These are phyloP conservation scores for Colletotrichum endophyticum DNA, from an alignment of 2,329 filamentous ascomycete genomes.

Conservation along the genomic window DNA sequence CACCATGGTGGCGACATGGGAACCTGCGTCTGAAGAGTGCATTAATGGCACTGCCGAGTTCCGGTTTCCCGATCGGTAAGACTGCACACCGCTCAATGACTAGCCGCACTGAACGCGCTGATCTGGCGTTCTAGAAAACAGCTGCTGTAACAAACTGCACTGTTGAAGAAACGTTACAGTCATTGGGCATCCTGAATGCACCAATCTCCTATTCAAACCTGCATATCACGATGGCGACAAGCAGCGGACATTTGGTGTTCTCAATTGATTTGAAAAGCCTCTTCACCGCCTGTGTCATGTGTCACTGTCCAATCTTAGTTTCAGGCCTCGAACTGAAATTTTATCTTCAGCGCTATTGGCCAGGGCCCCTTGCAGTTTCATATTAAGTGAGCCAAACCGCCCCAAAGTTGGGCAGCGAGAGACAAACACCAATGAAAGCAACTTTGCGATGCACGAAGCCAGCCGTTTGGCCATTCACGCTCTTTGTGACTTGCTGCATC, in stretches of 20 bases:
- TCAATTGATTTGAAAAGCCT: background rate
- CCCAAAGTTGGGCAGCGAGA: background rate
- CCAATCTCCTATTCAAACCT: background rate
- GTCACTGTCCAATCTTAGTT: background rate
- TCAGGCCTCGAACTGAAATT: slow-evolving; percentile 1
- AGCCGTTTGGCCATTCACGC: background rate
- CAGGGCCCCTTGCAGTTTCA: slow-evolving; percentile 1
- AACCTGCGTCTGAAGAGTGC: background rate
- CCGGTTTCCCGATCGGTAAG: background rate
- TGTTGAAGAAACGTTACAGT: background rate
- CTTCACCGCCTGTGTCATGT: slow-evolving; percentile 4
- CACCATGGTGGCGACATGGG: background rate
- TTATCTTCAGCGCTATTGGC: background rate
- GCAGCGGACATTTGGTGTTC: background rate
- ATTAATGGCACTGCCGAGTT: background rate
- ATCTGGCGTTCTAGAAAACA: background rate
- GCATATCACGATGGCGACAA: background rate
- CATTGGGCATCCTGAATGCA: background rate
- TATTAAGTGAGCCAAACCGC: background rate
- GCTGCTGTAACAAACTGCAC: background rate
- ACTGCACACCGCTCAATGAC: background rate
- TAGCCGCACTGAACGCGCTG: background rate
- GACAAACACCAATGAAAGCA: background rate
- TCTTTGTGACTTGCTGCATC: background rate
- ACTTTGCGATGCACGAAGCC: background rate